Evolutionary conservation across 2,329 filamentous ascomycete genomes (phyloP).

Genomic region (Ophiostoma himal-ulmi): DNA sequence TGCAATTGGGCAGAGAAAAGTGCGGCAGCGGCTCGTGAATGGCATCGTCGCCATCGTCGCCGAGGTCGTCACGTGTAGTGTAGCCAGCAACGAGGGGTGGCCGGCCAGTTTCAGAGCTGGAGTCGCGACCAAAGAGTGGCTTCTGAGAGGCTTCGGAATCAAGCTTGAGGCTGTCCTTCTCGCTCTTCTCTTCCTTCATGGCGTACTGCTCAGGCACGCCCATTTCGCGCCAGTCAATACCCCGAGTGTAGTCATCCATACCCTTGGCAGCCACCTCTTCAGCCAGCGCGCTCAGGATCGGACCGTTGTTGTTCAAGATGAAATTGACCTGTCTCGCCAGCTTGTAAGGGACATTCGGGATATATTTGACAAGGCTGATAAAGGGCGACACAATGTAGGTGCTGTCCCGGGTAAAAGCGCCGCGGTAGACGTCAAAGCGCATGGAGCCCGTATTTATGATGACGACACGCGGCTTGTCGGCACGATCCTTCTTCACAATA

Average conservation of each 20-base stretch:
- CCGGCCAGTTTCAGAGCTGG: conserved; percentile 32
- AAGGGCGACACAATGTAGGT: conserved; percentile 87
- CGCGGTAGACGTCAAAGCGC: conserved; percentile 92
- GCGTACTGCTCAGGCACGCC: conserved; percentile 45
- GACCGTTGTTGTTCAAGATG: conserved; percentile 51
- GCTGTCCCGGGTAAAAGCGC: conserved; percentile 80
- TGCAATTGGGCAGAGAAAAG: conserved; percentile 75
- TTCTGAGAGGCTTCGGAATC: conserved; percentile 10
- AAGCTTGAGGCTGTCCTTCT: background rate
- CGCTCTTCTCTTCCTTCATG: conserved; percentile 25
- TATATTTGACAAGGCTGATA: conserved; percentile 66
- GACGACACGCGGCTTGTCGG: conserved; percentile 55
- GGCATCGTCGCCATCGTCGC: conserved; percentile 83
- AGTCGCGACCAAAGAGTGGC: conserved; percentile 15
- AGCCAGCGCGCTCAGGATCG: conserved; percentile 39
- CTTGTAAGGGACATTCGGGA: conserved; percentile 74
- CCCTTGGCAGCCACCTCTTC: conserved; percentile 23
- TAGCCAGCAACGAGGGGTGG: conserved; percentile 61
- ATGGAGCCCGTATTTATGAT: conserved; percentile 87
- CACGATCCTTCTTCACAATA: conserved; percentile 48
- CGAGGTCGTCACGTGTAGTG: conserved; percentile 80
- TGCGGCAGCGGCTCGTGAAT: conserved; percentile 69
- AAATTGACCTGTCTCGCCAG: conserved; percentile 64
- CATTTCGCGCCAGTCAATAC: conserved; percentile 42
- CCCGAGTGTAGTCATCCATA: conserved; percentile 10